Base-by-base conservation (phyloP, 2,329 filamentous ascomycete genomes). In the Cladosporium halotolerans region DNA sequence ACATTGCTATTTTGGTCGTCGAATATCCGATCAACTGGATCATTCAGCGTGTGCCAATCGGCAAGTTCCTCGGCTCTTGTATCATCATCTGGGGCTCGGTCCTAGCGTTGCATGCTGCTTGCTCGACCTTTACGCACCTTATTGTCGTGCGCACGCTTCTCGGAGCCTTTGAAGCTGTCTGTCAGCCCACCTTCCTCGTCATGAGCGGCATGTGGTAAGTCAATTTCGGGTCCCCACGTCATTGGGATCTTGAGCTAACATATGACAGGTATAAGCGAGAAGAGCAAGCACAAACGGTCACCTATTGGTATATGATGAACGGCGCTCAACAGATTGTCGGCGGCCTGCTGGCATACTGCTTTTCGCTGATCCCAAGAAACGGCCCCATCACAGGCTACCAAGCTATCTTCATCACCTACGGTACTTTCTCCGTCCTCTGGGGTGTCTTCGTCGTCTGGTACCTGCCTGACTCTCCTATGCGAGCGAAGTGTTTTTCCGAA, bases 391-490 rank as follows among this genome's bases (percentile, higher is more conserved):
- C 61, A 14, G 62, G 80, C 13, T 88, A 84, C 83, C 83, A 88
- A 64, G 81, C 80, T 58, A 76, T 88, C 2, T 88, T 87, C 72
- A 72, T 88, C 34, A 70, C 76, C 0, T 86, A 86, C 63, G 85
- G 84, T n/a, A 67, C 76, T 54, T 67, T 84, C 48, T 83, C 82
- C 0, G 73, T 86, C 36, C 48, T 85, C 50, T 87, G 81, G 66
- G 84, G 84, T 9, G n/a, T 77, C 4, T 85, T 86, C 46, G 82
- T 86, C 11, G 69, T 79, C 33, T 79, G 71, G 63, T 84, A 77
- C 72, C 79, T 86, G 74, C 83, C 83, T 2, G 85, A 88, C 65
- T 83, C 78, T 13, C 85, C 84, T 0, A 87, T 88, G 84, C 77
- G 82, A 8, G 84, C 85, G 19, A 84, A 84, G 66, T 88, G 83